Conservation (phyloP, 306 rosid genomes). For the Glycine tomentella region DNA sequence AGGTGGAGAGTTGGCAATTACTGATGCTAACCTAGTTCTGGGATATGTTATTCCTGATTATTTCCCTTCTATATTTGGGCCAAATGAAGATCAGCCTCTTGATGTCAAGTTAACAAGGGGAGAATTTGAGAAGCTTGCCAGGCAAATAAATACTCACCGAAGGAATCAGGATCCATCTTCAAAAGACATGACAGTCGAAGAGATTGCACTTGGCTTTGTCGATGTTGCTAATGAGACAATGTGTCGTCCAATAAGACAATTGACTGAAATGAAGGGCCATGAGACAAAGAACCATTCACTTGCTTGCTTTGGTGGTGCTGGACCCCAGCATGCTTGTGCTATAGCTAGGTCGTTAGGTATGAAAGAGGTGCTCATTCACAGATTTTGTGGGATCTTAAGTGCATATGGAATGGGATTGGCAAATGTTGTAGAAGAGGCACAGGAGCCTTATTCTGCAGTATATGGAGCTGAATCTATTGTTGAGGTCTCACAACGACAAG, state of each 20-base stretch:
- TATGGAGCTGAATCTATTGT: slow-evolving; percentile 64
- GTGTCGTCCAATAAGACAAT: slow-evolving; percentile 95
- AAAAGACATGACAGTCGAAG: slow-evolving; percentile 83
- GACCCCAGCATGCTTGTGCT: slow-evolving; percentile 98
- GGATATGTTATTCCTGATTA: slow-evolving; percentile 92
- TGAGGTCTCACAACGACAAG: slow-evolving; percentile 75
- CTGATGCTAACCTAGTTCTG: slow-evolving; percentile 90
- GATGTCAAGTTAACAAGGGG: slow-evolving; percentile 73
- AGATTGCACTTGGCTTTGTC: slow-evolving; percentile 85
- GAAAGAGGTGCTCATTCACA: slow-evolving; percentile 91
- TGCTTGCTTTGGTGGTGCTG: slow-evolving; percentile 99
- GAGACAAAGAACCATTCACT: slow-evolving; percentile 94
- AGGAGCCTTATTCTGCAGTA: slow-evolving; percentile 85
- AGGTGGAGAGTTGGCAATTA: slow-evolving; percentile 91
- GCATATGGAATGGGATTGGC: slow-evolving; percentile 99
- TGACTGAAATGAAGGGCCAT: slow-evolving; percentile 98
- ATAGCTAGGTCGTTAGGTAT: slow-evolving; percentile 94
- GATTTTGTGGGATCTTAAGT: slow-evolving; percentile 91
- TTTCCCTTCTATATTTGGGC: slow-evolving; percentile 93
- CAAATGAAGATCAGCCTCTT: slow-evolving; percentile 81
- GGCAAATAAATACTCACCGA: slow-evolving; percentile 68
- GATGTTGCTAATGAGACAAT: slow-evolving; percentile 97
- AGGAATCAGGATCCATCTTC: slow-evolving; percentile 73
- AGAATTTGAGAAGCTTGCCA: slow-evolving; percentile 79
- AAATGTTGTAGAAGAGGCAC: slow-evolving; percentile 94